Percentiles rank a stretch among this genome's conserved stretches.
Conservation (phyloP, 202 grass and related monocot genomes). For the Elaeis oleifera region DNA sequence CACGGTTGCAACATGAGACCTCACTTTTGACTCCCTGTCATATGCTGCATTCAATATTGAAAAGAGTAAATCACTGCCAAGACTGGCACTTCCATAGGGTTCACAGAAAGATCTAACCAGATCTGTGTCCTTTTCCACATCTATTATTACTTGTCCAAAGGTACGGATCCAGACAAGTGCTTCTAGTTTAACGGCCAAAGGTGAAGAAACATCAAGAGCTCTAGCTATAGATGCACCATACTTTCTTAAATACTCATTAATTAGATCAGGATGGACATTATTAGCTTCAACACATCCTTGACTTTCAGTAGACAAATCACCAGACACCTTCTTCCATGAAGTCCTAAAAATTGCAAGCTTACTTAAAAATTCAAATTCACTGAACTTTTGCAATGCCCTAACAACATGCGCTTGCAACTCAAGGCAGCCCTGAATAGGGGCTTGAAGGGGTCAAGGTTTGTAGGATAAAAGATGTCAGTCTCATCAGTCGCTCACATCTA, state of each 20-base stretch:
- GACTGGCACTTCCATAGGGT: conserved; percentile 32
- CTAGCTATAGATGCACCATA: conserved; percentile 49
- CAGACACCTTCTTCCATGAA: conserved; percentile 22
- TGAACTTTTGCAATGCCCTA: conserved; percentile 61
- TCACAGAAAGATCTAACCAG: conserved; percentile 33
- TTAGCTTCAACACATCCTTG: conserved; percentile 25
- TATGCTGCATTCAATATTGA: conserved; percentile 76
- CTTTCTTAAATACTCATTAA: conserved; percentile 47
- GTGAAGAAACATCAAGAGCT: conserved; percentile 52
- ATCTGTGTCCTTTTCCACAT: conserved; percentile 31
- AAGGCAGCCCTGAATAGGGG: conserved; percentile 50
- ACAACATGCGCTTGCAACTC: conserved; percentile 84
- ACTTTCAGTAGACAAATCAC: conserved; percentile 19
- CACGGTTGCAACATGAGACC: conserved; percentile 66
- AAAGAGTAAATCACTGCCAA: conserved; percentile 55
- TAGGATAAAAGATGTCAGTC: conserved; percentile 55
- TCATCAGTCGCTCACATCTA: conserved; percentile 50
- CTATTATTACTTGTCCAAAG: conserved; percentile 42
- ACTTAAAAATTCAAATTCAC: conserved; percentile 60
- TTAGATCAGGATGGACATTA: conserved; percentile 31
- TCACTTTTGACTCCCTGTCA: conserved; percentile 79
- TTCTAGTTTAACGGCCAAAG: conserved; percentile 62
- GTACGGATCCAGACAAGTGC: conserved; percentile 69
- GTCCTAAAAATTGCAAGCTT: conserved; percentile 35
- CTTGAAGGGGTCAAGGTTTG: conserved; percentile 64